These are phyloP conservation scores for Aphanocladium album DNA, from an alignment of 2,329 filamentous ascomycete species.

Conservation along the genomic window DNA sequence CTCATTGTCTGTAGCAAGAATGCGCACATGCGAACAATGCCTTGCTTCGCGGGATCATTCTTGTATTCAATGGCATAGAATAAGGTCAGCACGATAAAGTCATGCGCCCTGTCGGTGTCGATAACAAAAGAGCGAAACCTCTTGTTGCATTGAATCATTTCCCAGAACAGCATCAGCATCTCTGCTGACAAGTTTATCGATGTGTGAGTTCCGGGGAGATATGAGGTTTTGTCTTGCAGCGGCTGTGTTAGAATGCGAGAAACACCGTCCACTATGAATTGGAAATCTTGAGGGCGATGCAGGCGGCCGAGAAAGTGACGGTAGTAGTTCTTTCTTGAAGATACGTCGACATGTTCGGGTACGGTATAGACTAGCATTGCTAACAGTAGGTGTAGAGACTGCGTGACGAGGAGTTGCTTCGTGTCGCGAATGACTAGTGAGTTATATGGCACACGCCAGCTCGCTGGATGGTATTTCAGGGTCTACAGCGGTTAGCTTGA, in stretches of 20 bases:
- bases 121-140: slow-evolving; percentile 95
- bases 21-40: slow-evolving; percentile 93
- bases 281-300: slow-evolving; percentile 92
- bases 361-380: slow-evolving; percentile 82
- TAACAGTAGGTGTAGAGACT: slow-evolving; percentile 86
- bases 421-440: slow-evolving; percentile 87
- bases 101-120: slow-evolving; percentile 86
- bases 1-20: slow-evolving; percentile 94
- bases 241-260: slow-evolving; percentile 88
- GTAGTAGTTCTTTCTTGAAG: slow-evolving; percentile 81
- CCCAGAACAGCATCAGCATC: slow-evolving; percentile 97
- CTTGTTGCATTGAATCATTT: slow-evolving; percentile 95
- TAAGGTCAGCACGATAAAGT: slow-evolving; percentile 83
- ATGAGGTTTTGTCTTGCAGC: slow-evolving; percentile 81
- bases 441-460: slow-evolving; percentile 92
- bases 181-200: slow-evolving; percentile 85
- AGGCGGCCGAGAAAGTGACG: slow-evolving; percentile 86
- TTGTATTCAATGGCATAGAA: slow-evolving; percentile 93
- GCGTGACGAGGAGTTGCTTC: slow-evolving; percentile 84
- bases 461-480: slow-evolving; percentile 91
- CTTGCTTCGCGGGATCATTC: slow-evolving; percentile 80
- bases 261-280: slow-evolving; percentile 95
- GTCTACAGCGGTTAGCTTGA: slow-evolving; percentile 47
- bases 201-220: slow-evolving; percentile 78
- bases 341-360: slow-evolving; percentile 63